A percentile compares a stretch with the other conserved stretches of the same genome.
Evolutionary conservation across 2,329 filamentous ascomycete genomes (phyloP).

Genomic region (Gaeumannomyces sp.): DNA sequence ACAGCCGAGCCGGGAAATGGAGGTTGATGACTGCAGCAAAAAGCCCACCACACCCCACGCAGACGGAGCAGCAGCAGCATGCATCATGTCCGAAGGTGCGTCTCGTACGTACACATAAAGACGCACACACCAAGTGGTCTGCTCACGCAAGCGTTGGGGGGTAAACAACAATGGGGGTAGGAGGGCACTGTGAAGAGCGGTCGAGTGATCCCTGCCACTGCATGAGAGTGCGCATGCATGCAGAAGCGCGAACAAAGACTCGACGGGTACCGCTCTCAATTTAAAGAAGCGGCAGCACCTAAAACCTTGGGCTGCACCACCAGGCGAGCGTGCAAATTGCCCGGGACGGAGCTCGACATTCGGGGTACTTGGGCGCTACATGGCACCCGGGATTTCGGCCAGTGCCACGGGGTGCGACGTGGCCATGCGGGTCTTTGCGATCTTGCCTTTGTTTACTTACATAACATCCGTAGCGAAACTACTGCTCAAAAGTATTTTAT

Average conservation of each 20-base stretch:
- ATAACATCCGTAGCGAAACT: background rate
- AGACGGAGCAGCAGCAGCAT: background rate
- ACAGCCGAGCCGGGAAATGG: no score
- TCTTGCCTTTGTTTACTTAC: background rate
- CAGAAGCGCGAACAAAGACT: background rate
- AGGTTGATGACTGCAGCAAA: no score
- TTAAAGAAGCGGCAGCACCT: background rate
- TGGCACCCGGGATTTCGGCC: background rate
- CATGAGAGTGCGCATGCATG: background rate
- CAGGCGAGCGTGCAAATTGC: background rate
- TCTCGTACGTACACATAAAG: background rate
- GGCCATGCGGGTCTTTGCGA: background rate
- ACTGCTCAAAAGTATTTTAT: constrained; percentile 15
- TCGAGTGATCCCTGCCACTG: background rate
- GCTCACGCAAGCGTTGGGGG: no score
- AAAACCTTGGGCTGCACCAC: background rate
- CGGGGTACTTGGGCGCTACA: background rate
- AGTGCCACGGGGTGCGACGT: background rate
- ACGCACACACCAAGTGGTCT: background rate
- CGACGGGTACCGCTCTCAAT: background rate
- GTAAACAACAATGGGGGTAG: background rate
- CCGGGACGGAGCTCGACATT: background rate
- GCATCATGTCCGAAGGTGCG: background rate
- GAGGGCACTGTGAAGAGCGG: background rate
- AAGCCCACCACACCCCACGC: no score